Evolutionary conservation across 208 protist genomes (phyloP), one percentile per base, ranked within the genome.

Genomic region (Leishmania mexicana): DNA sequence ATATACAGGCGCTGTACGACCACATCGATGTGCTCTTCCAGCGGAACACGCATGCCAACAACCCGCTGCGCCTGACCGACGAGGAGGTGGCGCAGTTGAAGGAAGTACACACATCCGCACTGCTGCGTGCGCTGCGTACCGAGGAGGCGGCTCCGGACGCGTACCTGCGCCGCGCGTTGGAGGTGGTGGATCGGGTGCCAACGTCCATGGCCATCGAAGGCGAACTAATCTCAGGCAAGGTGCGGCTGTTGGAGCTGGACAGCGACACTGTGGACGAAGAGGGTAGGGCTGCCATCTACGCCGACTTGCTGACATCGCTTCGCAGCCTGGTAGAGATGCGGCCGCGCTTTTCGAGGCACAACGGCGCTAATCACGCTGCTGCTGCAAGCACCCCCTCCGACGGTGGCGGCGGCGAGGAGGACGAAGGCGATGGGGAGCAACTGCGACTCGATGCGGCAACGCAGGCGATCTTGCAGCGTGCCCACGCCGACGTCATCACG

Each of bases 251-350:
- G 0, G 88, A 95, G 40, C 84, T 97, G 11, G 88, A 95, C 68
- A 83, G 88, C 42, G 91, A 95, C 79, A 71, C 83, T 10, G 86
- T 93, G 24, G 86, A 95, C 42, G 85, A 89, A 24, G 84, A 89
- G 28, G 90, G 88, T 49, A 73, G 83, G 2, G 80, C 84, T 11
- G 85, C 91, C 11, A 84, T 97, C 47, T 97, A 96, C 73, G 88
- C 88, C 24, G 93, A 97, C 75, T 68, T 97, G 19, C 58, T 97
- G 10, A 81, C 86, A 35, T 96, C 94, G 21, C 87, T 97, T 73
- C 92, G 93, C 31, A 86, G 84, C n/a, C 57, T 97, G 4, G 92
- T 97, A 28, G 91, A 94, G 78, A 86, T 96, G 67, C 92, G 92
- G n/a, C 90, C 91, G 0, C 91, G 89, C 31, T 54, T 86, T 58